These are phyloP conservation scores for Colletotrichum sp. DNA, from an alignment of 2,329 filamentous ascomycete species.

Conservation along the genomic window DNA sequence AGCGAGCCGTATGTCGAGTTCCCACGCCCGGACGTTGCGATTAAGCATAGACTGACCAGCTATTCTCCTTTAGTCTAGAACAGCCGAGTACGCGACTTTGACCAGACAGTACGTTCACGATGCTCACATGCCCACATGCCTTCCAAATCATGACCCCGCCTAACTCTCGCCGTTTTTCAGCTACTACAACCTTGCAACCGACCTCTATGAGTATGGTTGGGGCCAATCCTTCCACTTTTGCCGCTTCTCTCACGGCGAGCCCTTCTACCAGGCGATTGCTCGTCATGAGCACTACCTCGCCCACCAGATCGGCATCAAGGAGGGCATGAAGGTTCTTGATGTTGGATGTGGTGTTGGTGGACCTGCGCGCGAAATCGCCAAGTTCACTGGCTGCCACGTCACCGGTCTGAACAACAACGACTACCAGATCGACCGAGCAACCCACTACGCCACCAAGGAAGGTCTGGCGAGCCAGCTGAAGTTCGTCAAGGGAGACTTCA, in stretches of 20 bases:
- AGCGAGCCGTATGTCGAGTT: constrained; percentile 66
- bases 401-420: constrained; percentile 96
- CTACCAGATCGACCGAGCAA: constrained; percentile 92
- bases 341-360: constrained; percentile 95
- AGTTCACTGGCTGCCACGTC: constrained; percentile 86
- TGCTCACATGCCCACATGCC: neutral
- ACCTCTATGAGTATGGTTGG: constrained; percentile 95
- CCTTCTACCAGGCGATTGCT: constrained; percentile 86
- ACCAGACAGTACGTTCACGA: constrained; percentile 76
- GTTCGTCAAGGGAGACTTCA: constrained; percentile 93
- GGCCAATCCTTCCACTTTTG: constrained; percentile 94
- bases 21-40: neutral
- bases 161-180: constrained; percentile 43
- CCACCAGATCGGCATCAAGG: constrained; percentile 79
- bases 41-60: neutral
- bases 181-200: constrained; percentile 92
- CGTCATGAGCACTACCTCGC: constrained; percentile 96
- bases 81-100: constrained; percentile 84
- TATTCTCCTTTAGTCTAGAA: constrained; percentile 60
- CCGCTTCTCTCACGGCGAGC: constrained; percentile 83
- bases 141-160: neutral
- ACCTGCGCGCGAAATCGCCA: constrained; percentile 91
- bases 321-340: constrained; percentile 87
- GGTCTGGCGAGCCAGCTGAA: constrained; percentile 76
- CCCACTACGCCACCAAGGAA: constrained; percentile 79